A percentile compares a stretch with the other conserved stretches of the same genome.
phyloP scores from a whole-genome alignment of 768 basidiomycete species.

The Daedalea quercina region DNA sequence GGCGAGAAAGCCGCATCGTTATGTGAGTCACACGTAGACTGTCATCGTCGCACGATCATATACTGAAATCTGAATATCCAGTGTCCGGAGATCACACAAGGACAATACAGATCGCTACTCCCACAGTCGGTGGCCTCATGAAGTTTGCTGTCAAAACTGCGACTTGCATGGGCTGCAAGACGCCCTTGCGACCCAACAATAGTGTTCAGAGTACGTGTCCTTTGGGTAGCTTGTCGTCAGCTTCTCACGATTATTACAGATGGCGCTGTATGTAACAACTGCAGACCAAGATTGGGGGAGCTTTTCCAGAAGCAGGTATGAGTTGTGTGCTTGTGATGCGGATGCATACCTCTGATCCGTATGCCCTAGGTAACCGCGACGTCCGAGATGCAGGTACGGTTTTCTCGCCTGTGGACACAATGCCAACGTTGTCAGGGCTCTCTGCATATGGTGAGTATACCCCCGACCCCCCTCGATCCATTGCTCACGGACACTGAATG shows the following conservation, averaged over 20 bases:
- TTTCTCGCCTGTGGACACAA: constrained; percentile 95
- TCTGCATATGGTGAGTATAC: constrained; percentile 71
- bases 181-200: constrained; percentile 72
- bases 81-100: constrained; percentile 96
- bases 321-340: neutral
- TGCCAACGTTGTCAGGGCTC: constrained; percentile 99
- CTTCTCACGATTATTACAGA: constrained; percentile 35
- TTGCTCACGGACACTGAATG: neutral
- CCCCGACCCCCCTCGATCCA: neutral
- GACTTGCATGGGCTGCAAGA: constrained; percentile 95
- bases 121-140: constrained; percentile 95
- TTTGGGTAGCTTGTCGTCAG: too few species aligned
- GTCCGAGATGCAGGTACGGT: constrained; percentile 82
- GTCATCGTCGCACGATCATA: too few species aligned
- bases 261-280: constrained; percentile 93
- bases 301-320: constrained; percentile 87
- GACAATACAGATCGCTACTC: constrained; percentile 93
- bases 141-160: constrained; percentile 96
- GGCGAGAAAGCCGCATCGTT: constrained; percentile 86
- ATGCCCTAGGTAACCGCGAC: constrained; percentile 38
- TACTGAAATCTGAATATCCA: constrained; percentile 26
- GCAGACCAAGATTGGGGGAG: constrained; percentile 77
- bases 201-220: constrained; percentile 55
- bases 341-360: neutral
- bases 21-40: constrained; percentile 39